These are phyloP conservation scores for Pelargonium fulgidum DNA, from an alignment of 441 rosid species.

Conservation along the genomic window DNA sequence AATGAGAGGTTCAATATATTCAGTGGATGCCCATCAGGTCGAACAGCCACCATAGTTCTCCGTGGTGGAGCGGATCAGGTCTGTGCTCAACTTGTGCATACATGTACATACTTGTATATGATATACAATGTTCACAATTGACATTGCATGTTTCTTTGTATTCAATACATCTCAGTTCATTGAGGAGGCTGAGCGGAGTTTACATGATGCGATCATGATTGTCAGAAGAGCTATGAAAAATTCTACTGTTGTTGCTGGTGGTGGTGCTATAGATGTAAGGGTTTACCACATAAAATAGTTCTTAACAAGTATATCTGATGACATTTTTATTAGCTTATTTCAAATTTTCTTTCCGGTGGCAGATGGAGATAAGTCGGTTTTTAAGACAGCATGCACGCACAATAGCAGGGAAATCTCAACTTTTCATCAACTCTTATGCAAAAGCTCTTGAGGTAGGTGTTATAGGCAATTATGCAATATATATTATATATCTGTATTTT, in stretches of 20 bases:
- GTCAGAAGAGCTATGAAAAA: conserved; percentile 95
- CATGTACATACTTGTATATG: background rate
- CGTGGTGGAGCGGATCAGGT: conserved; percentile 99
- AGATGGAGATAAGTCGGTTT: conserved; percentile 95
- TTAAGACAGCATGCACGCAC: conserved; percentile 94
- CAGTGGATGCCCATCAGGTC: conserved; percentile 93
- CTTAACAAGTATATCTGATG: background rate
- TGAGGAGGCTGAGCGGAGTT: conserved; percentile 98
- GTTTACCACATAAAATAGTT: conserved; percentile 12
- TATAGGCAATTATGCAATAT: background rate
- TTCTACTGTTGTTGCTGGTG: conserved; percentile 99
- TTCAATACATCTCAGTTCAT: conserved; percentile 52
- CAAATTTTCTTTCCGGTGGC: conserved; percentile 20
- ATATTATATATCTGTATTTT: too few species aligned
- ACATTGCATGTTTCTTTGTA: background rate
- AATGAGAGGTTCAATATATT: conserved; percentile 96
- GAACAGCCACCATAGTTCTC: conserved; percentile 94
- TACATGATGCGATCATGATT: conserved; percentile 99
- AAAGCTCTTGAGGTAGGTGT: conserved; percentile 89
- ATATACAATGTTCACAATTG: background rate
- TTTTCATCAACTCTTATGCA: conserved; percentile 92
- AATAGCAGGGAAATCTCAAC: conserved; percentile 91
- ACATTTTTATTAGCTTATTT: conserved; percentile 10
- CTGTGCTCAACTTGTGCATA: conserved; percentile 16
- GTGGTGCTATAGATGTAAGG: conserved; percentile 98